phyloP scores from a whole-genome alignment of 306 rosid species.

The Rosa persica region DNA sequence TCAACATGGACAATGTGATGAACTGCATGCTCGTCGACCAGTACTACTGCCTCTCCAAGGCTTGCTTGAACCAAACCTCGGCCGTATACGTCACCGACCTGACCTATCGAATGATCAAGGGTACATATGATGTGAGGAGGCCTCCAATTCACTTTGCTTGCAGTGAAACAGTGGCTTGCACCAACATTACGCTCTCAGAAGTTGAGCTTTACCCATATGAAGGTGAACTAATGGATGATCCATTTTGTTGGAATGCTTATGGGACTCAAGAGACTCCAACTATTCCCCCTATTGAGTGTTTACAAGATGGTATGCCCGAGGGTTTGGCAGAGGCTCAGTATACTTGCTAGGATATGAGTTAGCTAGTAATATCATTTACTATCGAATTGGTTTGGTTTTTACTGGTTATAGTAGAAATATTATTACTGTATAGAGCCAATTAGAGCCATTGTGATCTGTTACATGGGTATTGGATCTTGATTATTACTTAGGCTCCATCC shows the following conservation, averaged over 20 bases:
- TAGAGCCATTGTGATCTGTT: slow-evolving; percentile 22
- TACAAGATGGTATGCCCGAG: slow-evolving; percentile 73
- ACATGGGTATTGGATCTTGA: not conserved
- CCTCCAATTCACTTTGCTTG: slow-evolving; percentile 96
- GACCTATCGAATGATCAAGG: slow-evolving; percentile 67
- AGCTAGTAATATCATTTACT: slow-evolving; percentile 2
- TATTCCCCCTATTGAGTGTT: slow-evolving; percentile 83
- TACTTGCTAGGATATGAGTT: slow-evolving; percentile 39
- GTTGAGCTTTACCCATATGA: slow-evolving; percentile 80
- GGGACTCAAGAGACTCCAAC: slow-evolving; percentile 73
- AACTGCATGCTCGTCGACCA: slow-evolving; percentile 87
- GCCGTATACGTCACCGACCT: slow-evolving; percentile 70
- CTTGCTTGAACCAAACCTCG: slow-evolving; percentile 73
- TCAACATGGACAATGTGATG: slow-evolving; percentile 81
- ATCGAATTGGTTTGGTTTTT: not conserved
- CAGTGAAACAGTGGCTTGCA: slow-evolving; percentile 83
- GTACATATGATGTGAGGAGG: slow-evolving; percentile 81
- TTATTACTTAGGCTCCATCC: slow-evolving; percentile 6
- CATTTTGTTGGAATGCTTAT: slow-evolving; percentile 96
- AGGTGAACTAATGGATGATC: slow-evolving; percentile 75
- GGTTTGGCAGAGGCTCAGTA: slow-evolving; percentile 39
- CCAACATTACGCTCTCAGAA: slow-evolving; percentile 80
- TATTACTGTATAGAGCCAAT: slow-evolving; percentile 31
- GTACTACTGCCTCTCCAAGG: slow-evolving; percentile 77
- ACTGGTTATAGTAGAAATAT: slow-evolving; percentile 5